Conservation (phyloP, 1,139 yeast genomes). For the Arxiozyma slooffiae region DNA sequence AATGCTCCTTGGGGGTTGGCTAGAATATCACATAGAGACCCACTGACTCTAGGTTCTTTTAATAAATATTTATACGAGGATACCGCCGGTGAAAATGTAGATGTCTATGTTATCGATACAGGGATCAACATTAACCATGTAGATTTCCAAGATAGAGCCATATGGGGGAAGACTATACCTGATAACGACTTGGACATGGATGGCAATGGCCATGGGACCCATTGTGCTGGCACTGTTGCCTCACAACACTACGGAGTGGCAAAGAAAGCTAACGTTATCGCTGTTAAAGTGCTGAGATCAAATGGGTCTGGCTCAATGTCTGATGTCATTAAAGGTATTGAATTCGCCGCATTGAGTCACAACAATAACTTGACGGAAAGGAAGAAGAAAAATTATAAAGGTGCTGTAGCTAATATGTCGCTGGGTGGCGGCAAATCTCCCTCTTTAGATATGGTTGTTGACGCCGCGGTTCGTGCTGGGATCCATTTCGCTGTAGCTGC, state of each 20-base stretch:
- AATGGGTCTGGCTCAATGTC: conserved; percentile 76
- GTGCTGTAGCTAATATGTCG: conserved; percentile 84
- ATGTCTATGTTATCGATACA: conserved; percentile 63
- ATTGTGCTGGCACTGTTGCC: conserved; percentile 80
- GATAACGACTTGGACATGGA: conserved; percentile 71
- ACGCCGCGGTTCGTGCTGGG: conserved; percentile 75
- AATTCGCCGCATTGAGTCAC: conserved; percentile 62
- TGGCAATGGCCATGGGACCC: conserved; percentile 88
- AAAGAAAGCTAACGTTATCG: conserved; percentile 62
- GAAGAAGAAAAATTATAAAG: conserved; percentile 50
- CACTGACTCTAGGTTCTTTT: conserved; percentile 34
- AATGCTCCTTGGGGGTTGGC: conserved; percentile 95
- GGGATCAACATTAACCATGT: conserved; percentile 75
- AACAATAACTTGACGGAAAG: conserved; percentile 40
- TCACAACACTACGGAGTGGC: conserved; percentile 71
- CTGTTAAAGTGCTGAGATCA: conserved; percentile 67
- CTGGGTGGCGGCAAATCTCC: conserved; percentile 82
- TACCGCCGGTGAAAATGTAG: conserved; percentile 4
- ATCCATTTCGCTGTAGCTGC: conserved; percentile 82
- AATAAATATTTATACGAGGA: conserved; percentile 57
- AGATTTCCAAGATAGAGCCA: conserved; percentile 86
- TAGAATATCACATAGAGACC: conserved; percentile 78
- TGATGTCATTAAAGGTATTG: conserved; percentile 74
- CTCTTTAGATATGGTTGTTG: conserved; percentile 69
- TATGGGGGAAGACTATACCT: conserved; percentile 90